Conservation (phyloP, 108 stramenopile genomes). For the Nitzschia inconspicua region DNA sequence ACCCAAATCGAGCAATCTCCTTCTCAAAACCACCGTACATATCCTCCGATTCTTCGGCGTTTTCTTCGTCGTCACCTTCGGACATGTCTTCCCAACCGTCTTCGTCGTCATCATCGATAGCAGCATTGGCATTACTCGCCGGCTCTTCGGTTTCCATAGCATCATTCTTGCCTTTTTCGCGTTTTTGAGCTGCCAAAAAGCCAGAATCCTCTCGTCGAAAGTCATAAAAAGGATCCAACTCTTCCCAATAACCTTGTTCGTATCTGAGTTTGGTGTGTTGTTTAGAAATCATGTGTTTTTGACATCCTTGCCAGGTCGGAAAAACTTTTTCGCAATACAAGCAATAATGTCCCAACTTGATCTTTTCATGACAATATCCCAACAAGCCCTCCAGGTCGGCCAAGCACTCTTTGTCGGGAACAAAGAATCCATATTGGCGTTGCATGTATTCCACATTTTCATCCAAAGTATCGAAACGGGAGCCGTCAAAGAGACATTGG, state of each 20-base stretch:
- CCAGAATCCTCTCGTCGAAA: slow-evolving; percentile 73
- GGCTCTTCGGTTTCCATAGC: slow-evolving; percentile 23
- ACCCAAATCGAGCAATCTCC: slow-evolving; percentile 74
- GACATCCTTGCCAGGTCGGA: slow-evolving; percentile 61
- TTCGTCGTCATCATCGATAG: slow-evolving; percentile 48
- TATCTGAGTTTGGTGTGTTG: slow-evolving; percentile 89
- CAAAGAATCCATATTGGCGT: slow-evolving; percentile 78
- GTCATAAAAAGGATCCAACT: slow-evolving; percentile 96
- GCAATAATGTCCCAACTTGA: slow-evolving; percentile 90
- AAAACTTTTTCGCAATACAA: slow-evolving; percentile 91
- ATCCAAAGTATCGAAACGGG: slow-evolving; percentile 46
- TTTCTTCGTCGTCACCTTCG: slow-evolving; percentile 48
- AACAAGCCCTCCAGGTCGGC: slow-evolving; percentile 78
- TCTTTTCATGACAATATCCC: slow-evolving; percentile 92
- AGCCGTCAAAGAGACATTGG: slow-evolving; percentile 85
- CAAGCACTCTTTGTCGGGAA: slow-evolving; percentile 91
- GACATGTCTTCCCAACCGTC: slow-evolving; percentile 57
- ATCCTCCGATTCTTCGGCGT: slow-evolving; percentile 55
- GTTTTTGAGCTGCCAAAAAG: slow-evolving; percentile 21
- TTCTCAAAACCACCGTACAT: slow-evolving; percentile 71
- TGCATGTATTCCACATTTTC: slow-evolving; percentile 76
- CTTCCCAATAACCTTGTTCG: slow-evolving; percentile 90
- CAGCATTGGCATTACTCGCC: slow-evolving; percentile 27
- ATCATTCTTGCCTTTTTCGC: slow-evolving; percentile 3
- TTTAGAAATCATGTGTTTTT: slow-evolving; percentile 81